phyloP scores from a whole-genome alignment of 768 basidiomycete species.

The Collybia sordida region DNA sequence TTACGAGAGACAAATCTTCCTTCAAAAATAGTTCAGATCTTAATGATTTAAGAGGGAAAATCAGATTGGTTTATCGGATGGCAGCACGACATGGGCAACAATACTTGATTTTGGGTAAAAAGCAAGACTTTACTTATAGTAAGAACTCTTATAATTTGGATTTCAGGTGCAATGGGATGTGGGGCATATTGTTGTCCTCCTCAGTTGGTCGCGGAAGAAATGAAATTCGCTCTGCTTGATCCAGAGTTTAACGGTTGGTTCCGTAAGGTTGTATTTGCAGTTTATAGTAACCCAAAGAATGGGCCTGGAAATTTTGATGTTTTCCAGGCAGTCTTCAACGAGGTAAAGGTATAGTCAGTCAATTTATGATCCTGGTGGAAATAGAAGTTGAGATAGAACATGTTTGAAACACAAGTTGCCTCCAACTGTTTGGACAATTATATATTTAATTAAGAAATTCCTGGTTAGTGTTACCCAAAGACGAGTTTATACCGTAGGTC shows the following conservation, averaged over 20 bases:
- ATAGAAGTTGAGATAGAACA: too few relatives aligned
- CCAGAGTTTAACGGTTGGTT: constrained; percentile 45
- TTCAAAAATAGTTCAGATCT: constrained; percentile 25
- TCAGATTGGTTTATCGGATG: constrained; percentile 42
- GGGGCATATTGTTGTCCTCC: constrained; percentile 44
- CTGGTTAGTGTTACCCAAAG: too few relatives aligned
- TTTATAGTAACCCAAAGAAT: constrained; percentile 31
- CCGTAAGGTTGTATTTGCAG: constrained; percentile 37
- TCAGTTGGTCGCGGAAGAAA: constrained; percentile 36
- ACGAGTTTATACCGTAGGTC: too few relatives aligned
- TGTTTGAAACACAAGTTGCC: too few relatives aligned
- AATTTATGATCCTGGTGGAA: too few relatives aligned
- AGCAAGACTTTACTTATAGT: neutral
- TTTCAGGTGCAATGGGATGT: constrained; percentile 43
- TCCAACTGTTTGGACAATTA: too few relatives aligned
- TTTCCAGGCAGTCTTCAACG: constrained; percentile 34
- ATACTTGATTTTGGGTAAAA: constrained; percentile 37
- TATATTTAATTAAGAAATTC: too few relatives aligned
- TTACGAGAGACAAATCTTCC: constrained; percentile 24
- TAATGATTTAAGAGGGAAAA: constrained; percentile 40
- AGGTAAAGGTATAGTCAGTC: neutral
- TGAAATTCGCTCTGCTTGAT: constrained; percentile 39
- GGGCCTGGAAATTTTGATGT: constrained; percentile 34
- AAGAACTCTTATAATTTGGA: neutral
- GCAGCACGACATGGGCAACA: constrained; percentile 35